These are phyloP conservation scores for Solanum chiquidenum DNA, from an alignment of 257 asterid genomes.

Conservation along the genomic window DNA sequence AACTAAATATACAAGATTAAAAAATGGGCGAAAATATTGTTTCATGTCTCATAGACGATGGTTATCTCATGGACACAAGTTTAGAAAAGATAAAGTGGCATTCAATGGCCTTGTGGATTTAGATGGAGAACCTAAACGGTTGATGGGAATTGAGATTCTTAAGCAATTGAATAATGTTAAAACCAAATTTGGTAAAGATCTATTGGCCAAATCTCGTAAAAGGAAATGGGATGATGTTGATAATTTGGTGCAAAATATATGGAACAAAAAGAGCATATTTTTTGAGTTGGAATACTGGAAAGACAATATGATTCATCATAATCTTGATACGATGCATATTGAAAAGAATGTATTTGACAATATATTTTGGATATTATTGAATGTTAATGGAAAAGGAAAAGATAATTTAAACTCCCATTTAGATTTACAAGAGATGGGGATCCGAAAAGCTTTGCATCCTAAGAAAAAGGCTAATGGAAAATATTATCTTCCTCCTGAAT, in stretches of 20 bases:
- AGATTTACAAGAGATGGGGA: neutral
- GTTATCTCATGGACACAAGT: too few relatives aligned
- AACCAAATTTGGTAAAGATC: too few relatives aligned
- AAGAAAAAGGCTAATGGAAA: neutral
- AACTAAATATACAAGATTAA: too few relatives aligned
- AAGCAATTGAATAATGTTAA: too few relatives aligned
- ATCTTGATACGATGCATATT: constrained; percentile 2
- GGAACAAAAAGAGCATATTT: constrained; percentile 1
- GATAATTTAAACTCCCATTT: neutral
- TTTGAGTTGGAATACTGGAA: constrained; percentile 7
- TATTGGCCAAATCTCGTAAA: too few relatives aligned
- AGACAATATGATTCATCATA: neutral
- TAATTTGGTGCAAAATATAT: neutral
- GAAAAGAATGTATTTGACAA: constrained; percentile 1
- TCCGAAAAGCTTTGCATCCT: neutral
- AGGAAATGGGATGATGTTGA: neutral
- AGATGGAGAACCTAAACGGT: neutral
- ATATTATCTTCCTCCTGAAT: neutral
- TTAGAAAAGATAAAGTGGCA: too few relatives aligned
- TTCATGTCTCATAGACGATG: too few relatives aligned
- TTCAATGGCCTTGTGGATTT: neutral
- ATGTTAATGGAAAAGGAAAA: neutral
- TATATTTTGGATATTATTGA: neutral
- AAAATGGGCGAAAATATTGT: too few relatives aligned
- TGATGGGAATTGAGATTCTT: neutral